Conservation (phyloP, 306 rosid genomes). For the Pyrus betulifolia region DNA sequence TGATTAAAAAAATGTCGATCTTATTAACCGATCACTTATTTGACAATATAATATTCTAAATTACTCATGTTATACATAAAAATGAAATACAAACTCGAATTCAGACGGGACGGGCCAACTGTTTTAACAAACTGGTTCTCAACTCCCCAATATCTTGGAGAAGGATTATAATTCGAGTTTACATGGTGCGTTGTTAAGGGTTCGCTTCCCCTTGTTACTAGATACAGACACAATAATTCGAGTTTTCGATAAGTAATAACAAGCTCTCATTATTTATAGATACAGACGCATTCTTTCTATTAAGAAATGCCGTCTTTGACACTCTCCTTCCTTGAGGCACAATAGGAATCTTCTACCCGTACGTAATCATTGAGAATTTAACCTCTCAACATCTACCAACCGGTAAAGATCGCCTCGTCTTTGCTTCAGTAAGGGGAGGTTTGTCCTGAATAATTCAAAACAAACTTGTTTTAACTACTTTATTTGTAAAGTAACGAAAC, state of each 20-base stretch:
- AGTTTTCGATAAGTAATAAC: not conserved
- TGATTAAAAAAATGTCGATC: not conserved
- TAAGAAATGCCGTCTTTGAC: not conserved
- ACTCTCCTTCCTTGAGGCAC: not conserved
- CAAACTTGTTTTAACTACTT: not conserved
- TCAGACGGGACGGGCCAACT: no score
- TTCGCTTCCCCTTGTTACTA: no score
- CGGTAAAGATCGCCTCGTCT: slow-evolving; percentile 95
- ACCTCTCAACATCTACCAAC: slow-evolving; percentile 78
- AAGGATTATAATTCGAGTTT: no score
- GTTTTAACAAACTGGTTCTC: no score
- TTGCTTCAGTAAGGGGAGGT: slow-evolving; percentile 73
- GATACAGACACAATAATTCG: not conserved
- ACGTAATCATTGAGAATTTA: slow-evolving; percentile 41
- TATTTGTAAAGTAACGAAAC: not conserved
- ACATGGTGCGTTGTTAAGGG: not conserved
- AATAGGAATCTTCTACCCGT: not conserved
- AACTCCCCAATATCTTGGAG: no score
- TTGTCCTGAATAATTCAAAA: slow-evolving; percentile 51
- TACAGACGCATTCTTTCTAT: no score
- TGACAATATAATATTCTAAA: no score
- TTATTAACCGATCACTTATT: no score
- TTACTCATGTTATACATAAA: no score
- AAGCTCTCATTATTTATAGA: not conserved
- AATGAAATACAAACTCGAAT: no score